Base-by-base conservation (phyloP, 306 rosid genomes). In the Mimosa pudica region DNA sequence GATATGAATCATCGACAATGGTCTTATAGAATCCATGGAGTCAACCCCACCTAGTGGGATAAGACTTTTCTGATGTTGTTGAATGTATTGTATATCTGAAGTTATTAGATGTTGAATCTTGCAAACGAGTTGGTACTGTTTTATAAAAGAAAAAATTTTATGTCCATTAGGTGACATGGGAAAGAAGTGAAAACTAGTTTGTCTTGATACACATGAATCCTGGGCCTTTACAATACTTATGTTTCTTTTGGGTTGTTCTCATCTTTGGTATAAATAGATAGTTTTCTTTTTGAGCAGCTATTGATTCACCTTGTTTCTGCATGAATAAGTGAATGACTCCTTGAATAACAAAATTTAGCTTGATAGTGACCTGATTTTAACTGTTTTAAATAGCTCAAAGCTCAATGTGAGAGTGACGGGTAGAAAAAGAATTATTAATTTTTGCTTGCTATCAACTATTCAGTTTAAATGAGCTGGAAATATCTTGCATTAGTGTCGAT, bases 271-370 rank as follows among this genome's bases (percentile, higher is more conserved):
- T 6, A 47, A 70, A 2, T 74, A 52, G 17, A 45, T 20, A 62
- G 45, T 62, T 45, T 61, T 79, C 12, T 7, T 55, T 85, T 8
- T 36, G 10, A 6, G 11, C 38, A 20, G 6, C 55, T 2, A 49
- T 81, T 74, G 61, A 68, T 68, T 73, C 74, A 17, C 48, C 18
- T 45, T 13, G 54, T 66, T 74, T 14, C 61, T 0, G 1, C 48
- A 33, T 55, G 66, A 42, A 14, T 51, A 24, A 48, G 52, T n/a
- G 49, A 42, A 47, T 41, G 73, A 78, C 74, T 18, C 52, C 70
- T 61, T 74, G 81, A 74, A 67, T 38, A 20, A 67, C 45, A 35
- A 12, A 67, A 41, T 13, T 72, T 44, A 73, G 72, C 74, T 70
- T 77, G 24, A 16, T 20, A 33, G 62, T 75, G 61, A 64, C 9